Conservation (phyloP, 2,329 filamentous ascomycete species). For the Fusarium pininemorale region DNA sequence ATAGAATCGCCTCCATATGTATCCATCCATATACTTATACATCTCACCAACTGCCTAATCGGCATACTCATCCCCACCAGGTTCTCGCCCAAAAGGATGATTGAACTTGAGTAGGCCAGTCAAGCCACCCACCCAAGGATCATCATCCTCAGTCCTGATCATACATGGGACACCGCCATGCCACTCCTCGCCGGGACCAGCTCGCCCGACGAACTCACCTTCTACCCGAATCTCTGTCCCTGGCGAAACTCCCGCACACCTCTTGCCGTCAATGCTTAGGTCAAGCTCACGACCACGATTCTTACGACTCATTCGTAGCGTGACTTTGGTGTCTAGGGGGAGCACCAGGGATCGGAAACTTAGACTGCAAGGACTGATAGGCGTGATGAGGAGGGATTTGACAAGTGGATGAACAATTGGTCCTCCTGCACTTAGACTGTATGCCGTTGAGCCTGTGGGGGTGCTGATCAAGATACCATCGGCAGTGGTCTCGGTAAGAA, state of each 20-base stretch:
- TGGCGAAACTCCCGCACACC: constrained; percentile 72
- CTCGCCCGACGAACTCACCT: constrained; percentile 76
- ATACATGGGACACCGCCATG: constrained; percentile 90
- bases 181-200: constrained; percentile 59
- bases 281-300: constrained; percentile 81
- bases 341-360: constrained; percentile 92
- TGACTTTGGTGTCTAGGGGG: constrained; percentile 85
- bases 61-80: constrained; percentile 43
- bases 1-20: neutral
- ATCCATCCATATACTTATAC: neutral
- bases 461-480: constrained; percentile 96
- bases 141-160: constrained; percentile 79
- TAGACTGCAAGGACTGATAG: constrained; percentile 91
- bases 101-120: constrained; percentile 97
- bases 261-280: constrained; percentile 80
- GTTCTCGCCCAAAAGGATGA: constrained; percentile 80
- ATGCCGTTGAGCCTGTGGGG: constrained; percentile 94
- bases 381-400: constrained; percentile 86
- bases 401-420: constrained; percentile 95
- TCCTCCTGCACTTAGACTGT: constrained; percentile 91
- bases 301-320: constrained; percentile 81
- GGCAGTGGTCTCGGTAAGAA: constrained; percentile 91
- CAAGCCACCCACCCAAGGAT: constrained; percentile 95
- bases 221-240: constrained; percentile 89
- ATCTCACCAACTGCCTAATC: constrained; percentile 32